Evolutionary conservation across 352 stramenopile species (phyloP), one percentile per base, ranked within the genome.

Genomic region (Phytophthora boehmeriae): DNA sequence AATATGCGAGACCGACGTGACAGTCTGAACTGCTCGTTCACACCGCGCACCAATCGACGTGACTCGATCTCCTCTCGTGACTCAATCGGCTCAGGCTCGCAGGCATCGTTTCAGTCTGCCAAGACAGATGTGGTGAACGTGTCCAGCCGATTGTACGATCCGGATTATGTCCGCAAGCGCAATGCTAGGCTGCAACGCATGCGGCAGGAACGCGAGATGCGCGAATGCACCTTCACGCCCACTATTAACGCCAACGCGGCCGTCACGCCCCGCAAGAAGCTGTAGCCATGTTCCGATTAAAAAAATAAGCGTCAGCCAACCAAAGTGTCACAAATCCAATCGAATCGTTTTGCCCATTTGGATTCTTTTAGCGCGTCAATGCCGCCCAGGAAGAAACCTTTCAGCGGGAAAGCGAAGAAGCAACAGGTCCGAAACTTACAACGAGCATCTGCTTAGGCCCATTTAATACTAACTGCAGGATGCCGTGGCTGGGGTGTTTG

Each of bases 361-460:
- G 14, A 22, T 19, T 17, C 38, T 9, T 1, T 16, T 41, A 44
- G n/a, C n/a, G 38, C 4, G 4, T 22, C 14, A 19, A 83, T 82
- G 71, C 20, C 71, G 43, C 68, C 76, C 19, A 62, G 78, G 57
- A 90, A 86, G 72, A 93, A 86, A 69, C 86, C 83, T n/a, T 95
- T 95, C 56, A 93, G 83, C 54, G 84, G 83, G 62, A 95, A 95
- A 56, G 83, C 83, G 59, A 95, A 95, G 80, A 95, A 95, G 73
- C 83, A 92, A 58, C 86, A 95, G 78, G 84, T 89, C 22, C 25
- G 25, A 2, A 0, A n/a, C n/a, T n/a, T 8, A 14, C n/a, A 23
- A 13, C 27, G 8, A 5, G 8, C 41, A 3, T 51, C 20, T 16
- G n/a, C 36, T 17, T 30, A 30, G 19, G 14, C 35, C 10, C 4